Evolutionary conservation across 2,329 filamentous ascomycete genomes (phyloP).

Genomic region (Phaeosphaeria sp.): DNA sequence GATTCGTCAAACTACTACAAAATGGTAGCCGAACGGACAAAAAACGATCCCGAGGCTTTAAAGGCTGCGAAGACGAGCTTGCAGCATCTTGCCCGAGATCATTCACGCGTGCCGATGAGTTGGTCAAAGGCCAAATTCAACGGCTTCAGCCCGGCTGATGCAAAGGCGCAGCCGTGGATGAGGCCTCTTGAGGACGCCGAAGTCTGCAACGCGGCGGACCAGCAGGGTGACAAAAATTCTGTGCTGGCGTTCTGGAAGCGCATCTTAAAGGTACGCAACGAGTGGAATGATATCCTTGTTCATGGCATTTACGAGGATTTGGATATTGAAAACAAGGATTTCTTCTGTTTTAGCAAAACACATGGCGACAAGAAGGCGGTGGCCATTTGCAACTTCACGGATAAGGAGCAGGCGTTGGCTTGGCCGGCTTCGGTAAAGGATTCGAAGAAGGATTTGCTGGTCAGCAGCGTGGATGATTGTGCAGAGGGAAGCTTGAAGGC

Average conservation of each 20-base stretch:
- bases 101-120: conserved; percentile 72
- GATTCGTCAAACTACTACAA: conserved; percentile 63
- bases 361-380: conserved; percentile 39
- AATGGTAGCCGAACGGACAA: conserved; percentile 37
- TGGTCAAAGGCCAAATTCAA: conserved; percentile 65
- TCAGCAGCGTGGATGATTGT: conserved; percentile 25
- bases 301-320: conserved; percentile 65
- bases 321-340: conserved; percentile 58
- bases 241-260: conserved; percentile 69
- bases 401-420: conserved; percentile 36
- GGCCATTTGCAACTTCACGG: conserved; percentile 46
- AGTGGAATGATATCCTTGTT: conserved; percentile 65
- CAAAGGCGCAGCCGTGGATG: conserved; percentile 65
- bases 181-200: conserved; percentile 62
- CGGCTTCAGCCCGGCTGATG: conserved; percentile 63
- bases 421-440: conserved; percentile 40
- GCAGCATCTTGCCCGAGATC: conserved; percentile 68
- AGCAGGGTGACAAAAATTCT: conserved; percentile 52
- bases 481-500: conserved; percentile 28
- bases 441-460: conserved; percentile 36
- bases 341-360: conserved; percentile 61
- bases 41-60: conserved; percentile 45
- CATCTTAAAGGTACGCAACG: conserved; percentile 62
- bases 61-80: conserved; percentile 60
- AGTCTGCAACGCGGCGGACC: conserved; percentile 64